Percentiles rank a stretch among this genome's conserved stretches.
These are phyloP conservation scores for Kurtzmaniella quercitrusa DNA, from an alignment of 1,139 yeast species.

Conservation along the genomic window DNA sequence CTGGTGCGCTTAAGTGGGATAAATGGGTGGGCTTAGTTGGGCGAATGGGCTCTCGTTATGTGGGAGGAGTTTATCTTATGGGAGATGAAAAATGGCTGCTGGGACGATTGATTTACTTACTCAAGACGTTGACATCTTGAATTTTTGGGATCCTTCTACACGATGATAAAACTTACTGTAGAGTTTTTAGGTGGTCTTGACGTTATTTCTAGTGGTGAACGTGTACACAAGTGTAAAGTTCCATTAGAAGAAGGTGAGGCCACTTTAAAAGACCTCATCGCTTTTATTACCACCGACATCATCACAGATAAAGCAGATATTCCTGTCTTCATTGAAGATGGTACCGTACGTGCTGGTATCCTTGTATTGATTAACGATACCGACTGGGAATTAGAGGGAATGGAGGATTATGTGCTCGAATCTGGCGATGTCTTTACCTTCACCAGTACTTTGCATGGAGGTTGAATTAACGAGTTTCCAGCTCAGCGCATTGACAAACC, in stretches of 20 bases:
- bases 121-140: background rate
- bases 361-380: conserved; percentile 88
- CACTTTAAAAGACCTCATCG: conserved; percentile 55
- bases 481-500: too few relatives aligned
- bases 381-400: conserved; percentile 96
- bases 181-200: conserved; percentile 69
- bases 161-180: conserved; percentile 29
- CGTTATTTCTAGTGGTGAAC: conserved; percentile 52
- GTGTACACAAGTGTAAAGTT: conserved; percentile 44
- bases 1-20: background rate
- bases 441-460: conserved; percentile 94
- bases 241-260: conserved; percentile 41
- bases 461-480: conserved; percentile 40
- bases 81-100: background rate
- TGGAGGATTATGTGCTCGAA: conserved; percentile 72
- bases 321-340: conserved; percentile 80
- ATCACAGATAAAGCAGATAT: conserved; percentile 60
- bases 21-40: background rate
- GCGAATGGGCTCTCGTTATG: too few relatives aligned
- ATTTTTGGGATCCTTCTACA: background rate
- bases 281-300: conserved; percentile 50
- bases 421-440: conserved; percentile 77
- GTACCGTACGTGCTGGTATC: conserved; percentile 81
- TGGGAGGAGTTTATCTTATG: too few relatives aligned
- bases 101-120: too few relatives aligned